These are phyloP conservation scores for Pulveroboletus sp. DNA, from an alignment of 768 basidiomycete genomes.

Conservation along the genomic window DNA sequence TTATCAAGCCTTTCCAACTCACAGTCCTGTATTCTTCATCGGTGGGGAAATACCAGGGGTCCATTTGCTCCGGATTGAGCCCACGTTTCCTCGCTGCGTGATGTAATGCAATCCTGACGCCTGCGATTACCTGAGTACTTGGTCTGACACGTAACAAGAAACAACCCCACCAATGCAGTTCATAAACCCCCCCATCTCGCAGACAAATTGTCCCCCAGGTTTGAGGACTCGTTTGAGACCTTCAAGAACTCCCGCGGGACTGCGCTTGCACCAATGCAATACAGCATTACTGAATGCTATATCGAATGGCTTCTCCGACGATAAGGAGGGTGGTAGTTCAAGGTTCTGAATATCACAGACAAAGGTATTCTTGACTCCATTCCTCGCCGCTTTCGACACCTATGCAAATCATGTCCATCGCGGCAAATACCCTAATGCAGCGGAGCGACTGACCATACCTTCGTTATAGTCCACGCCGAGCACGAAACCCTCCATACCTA, in stretches of 20 bases:
- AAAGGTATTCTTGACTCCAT: constrained; percentile 44
- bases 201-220: constrained; percentile 65
- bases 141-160: neutral
- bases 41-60: constrained; percentile 87
- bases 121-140: constrained; percentile 32
- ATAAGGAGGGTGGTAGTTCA: constrained; percentile 29
- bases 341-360: constrained; percentile 53
- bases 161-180: constrained; percentile 55
- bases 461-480: constrained; percentile 68
- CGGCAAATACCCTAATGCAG: neutral
- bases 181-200: constrained; percentile 74
- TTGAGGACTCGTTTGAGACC: constrained; percentile 59
- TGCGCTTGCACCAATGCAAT: constrained; percentile 80
- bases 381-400: constrained; percentile 49
- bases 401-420: constrained; percentile 20
- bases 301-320: constrained; percentile 47
- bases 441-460: constrained; percentile 56
- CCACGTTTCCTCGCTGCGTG: constrained; percentile 48
- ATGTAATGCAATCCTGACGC: constrained; percentile 56
- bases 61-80: constrained; percentile 51
- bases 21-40: constrained; percentile 60
- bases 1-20: constrained; percentile 9
- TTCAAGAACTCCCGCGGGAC: constrained; percentile 61
- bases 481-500: constrained; percentile 49
- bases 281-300: constrained; percentile 77